Evolutionary conservation across 768 basidiomycete genomes (phyloP).

Genomic region (Lyophyllum shimeji): DNA sequence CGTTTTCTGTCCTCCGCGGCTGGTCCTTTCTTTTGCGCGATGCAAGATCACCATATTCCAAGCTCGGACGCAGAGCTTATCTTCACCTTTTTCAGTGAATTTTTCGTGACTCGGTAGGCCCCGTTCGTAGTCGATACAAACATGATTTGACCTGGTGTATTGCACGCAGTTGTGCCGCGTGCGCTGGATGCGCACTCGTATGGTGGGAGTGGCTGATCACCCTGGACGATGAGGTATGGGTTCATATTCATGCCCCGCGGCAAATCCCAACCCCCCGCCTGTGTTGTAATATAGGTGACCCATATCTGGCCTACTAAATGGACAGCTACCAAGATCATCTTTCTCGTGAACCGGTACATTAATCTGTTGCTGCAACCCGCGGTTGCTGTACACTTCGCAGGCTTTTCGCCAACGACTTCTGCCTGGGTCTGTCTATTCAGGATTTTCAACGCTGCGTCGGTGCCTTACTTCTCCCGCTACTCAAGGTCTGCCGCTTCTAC

Average conservation of each 20-base stretch:
- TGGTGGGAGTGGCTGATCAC: neutral
- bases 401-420: neutral
- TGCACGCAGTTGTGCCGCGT: neutral
- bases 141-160: neutral
- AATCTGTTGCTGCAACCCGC: conserved; percentile 17
- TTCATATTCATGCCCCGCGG: neutral
- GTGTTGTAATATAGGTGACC: conserved; percentile 5
- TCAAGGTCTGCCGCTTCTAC: neutral
- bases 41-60: neutral
- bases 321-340: conserved; percentile 19
- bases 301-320: conserved; percentile 20
- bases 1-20: neutral
- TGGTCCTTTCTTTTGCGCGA: neutral
- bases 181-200: neutral
- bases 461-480: neutral
- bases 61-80: neutral
- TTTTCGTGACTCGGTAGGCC: neutral
- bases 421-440: neutral
- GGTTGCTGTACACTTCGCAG: conserved; percentile 4
- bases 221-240: neutral
- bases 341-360: conserved; percentile 20
- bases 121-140: neutral
- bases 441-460: neutral
- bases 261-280: neutral
- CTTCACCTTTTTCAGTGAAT: neutral